Evolutionary conservation across 176 grass and related monocot species (phyloP).

Genomic region (Ensete glaucum): DNA sequence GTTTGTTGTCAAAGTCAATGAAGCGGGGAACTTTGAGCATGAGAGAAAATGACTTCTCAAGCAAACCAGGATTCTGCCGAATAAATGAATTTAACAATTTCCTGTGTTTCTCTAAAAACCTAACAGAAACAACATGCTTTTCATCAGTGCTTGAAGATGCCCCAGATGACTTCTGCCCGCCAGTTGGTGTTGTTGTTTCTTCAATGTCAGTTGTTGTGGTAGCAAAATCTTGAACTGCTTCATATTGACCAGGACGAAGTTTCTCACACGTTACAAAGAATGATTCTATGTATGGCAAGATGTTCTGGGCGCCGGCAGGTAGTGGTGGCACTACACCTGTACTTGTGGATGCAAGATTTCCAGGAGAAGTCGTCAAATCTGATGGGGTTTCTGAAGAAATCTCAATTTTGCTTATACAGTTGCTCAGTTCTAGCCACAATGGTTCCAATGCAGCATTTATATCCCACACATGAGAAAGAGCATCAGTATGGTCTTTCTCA

Average conservation of each 20-base stretch:
- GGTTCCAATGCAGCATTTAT: conserved; percentile 76
- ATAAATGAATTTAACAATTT: conserved; percentile 93
- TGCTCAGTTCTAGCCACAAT: conserved; percentile 88
- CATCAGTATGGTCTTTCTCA: conserved; percentile 56
- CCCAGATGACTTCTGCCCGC: conserved; percentile 45
- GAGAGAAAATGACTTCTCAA: conserved; percentile 94
- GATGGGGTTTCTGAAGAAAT: conserved; percentile 54
- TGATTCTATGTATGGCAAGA: conserved; percentile 74
- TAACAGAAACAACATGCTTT: conserved; percentile 86
- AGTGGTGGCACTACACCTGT: conserved; percentile 66
- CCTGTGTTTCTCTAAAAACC: conserved; percentile 89
- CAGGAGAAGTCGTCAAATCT: conserved; percentile 31
- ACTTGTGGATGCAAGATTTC: conserved; percentile 41
- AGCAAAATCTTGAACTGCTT: conserved; percentile 48
- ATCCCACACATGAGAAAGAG: conserved; percentile 61
- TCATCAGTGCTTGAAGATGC: conserved; percentile 39
- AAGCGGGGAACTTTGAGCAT: conserved; percentile 93
- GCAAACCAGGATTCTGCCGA: conserved; percentile 81
- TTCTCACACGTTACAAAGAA: conserved; percentile 99
- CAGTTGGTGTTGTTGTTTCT: conserved; percentile 51
- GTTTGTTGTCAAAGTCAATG: conserved; percentile 97
- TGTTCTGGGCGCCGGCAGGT: conserved; percentile 86
- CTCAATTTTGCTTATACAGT: conserved; percentile 97
- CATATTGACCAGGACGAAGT: conserved; percentile 54
- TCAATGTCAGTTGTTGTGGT: conserved; percentile 60